Percentiles rank a stretch among this genome's conserved stretches.
These are phyloP conservation scores for Cinnamomum micranthum DNA, from an alignment of 164 flowering plant genomes.

Conservation along the genomic window DNA sequence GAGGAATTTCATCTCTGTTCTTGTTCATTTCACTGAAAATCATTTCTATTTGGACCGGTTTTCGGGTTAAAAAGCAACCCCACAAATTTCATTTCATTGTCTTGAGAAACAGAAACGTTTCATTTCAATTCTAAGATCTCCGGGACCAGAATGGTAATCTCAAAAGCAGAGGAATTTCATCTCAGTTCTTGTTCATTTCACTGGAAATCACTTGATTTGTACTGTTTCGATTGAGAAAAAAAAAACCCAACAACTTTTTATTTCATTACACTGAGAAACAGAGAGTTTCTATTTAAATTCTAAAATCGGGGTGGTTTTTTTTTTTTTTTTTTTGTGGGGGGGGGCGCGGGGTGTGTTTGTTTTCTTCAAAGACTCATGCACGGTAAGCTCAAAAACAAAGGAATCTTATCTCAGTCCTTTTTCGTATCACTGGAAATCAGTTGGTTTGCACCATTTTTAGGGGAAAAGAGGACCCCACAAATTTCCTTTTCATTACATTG, in stretches of 20 bases:
- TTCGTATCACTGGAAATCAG: neutral
- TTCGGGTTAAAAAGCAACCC: neutral
- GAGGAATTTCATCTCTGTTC: neutral
- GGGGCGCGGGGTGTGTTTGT: neutral
- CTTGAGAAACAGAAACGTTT: neutral
- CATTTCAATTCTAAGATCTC: neutral
- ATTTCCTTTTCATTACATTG: no score
- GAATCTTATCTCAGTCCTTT: neutral
- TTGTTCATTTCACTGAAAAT: neutral
- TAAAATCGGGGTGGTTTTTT: neutral
- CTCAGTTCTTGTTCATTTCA: neutral
- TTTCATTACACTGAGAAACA: no score
- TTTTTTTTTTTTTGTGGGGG: no score
- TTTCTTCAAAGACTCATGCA: slow-evolving; percentile 26
- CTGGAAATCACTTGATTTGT: neutral
- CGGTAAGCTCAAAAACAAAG: slow-evolving; percentile 25
- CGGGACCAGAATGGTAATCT: slow-evolving; percentile 36
- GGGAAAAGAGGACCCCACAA: no score
- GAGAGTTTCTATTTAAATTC: neutral
- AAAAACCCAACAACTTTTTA: no score
- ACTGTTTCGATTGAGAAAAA: neutral
- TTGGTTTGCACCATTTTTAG: neutral
- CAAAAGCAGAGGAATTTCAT: no score
- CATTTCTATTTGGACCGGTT: neutral
- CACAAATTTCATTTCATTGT: no score